phyloP scores from a whole-genome alignment of 805 yeast genomes.

The Candida ficus region DNA sequence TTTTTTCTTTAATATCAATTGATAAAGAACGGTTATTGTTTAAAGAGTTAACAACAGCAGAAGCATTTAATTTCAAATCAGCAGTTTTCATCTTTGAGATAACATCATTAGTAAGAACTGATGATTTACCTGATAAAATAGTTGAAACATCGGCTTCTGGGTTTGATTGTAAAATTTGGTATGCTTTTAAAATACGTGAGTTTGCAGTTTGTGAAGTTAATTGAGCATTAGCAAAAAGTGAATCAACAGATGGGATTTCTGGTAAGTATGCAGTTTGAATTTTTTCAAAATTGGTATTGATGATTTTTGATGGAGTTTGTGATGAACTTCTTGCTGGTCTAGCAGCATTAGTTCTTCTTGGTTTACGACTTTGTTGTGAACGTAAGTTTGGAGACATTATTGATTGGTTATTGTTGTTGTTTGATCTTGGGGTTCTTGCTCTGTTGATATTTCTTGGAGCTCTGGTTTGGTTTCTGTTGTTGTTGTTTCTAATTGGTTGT shows the following conservation, averaged over 20 bases:
- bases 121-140: constrained; percentile 16
- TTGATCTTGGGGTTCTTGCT: constrained; percentile 2
- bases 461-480: neutral
- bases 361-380: neutral
- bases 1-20: constrained; percentile 19
- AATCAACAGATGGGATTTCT: constrained; percentile 14
- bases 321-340: neutral
- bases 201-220: constrained; percentile 19
- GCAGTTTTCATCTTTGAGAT: constrained; percentile 14
- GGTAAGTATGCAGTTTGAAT: constrained; percentile 17
- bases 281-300: constrained; percentile 17
- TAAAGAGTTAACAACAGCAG: constrained; percentile 22
- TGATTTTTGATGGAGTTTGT: neutral
- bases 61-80: constrained; percentile 21
- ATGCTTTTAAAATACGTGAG: constrained; percentile 21
- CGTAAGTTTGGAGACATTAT: constrained; percentile 5
- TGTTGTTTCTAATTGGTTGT: constrained; percentile 1
- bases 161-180: constrained; percentile 11
- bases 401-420: neutral
- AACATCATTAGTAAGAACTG: constrained; percentile 3
- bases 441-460: constrained; percentile 7
- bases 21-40: constrained; percentile 22
- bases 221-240: constrained; percentile 12
- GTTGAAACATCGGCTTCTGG: constrained; percentile 14
- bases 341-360: neutral